Conservation (phyloP, 306 rosid genomes). For the Casuarina glauca region DNA sequence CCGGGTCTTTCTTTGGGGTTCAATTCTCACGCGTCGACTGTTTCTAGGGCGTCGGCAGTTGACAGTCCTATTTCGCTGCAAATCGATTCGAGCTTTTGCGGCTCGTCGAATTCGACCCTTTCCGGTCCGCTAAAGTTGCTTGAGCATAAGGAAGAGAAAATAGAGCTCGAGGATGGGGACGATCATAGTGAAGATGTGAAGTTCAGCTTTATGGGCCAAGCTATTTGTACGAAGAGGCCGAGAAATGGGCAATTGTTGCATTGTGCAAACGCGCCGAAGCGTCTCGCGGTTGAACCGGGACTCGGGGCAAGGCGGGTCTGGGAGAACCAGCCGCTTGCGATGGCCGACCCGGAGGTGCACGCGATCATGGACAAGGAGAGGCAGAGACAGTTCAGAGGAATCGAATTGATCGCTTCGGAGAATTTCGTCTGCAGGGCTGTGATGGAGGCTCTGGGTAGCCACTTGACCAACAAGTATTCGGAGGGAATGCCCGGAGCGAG, state of each 20-base stretch:
- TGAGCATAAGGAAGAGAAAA: constrained; percentile 36
- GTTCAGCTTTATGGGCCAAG: constrained; percentile 55
- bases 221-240: constrained; percentile 50
- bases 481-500: constrained; percentile 88
- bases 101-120: constrained; percentile 23
- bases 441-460: constrained; percentile 89
- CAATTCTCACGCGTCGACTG: constrained; percentile 39
- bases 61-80: constrained; percentile 36
- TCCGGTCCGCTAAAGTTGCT: constrained; percentile 37
- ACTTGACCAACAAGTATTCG: constrained; percentile 76
- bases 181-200: constrained; percentile 47
- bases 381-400: constrained; percentile 64
- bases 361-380: constrained; percentile 75
- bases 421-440: constrained; percentile 83
- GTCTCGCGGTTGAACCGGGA: constrained; percentile 39
- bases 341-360: constrained; percentile 71
- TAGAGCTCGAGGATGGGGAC: constrained; percentile 36
- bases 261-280: constrained; percentile 40
- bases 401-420: constrained; percentile 85
- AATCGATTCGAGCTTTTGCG: constrained; percentile 32
- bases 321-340: constrained; percentile 65
- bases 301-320: constrained; percentile 47
- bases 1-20: constrained; percentile 63
- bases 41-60: constrained; percentile 12
- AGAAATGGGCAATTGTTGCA: constrained; percentile 37